These are phyloP conservation scores for Lathyrus aphaca DNA, from an alignment of 306 rosid species.

Conservation along the genomic window DNA sequence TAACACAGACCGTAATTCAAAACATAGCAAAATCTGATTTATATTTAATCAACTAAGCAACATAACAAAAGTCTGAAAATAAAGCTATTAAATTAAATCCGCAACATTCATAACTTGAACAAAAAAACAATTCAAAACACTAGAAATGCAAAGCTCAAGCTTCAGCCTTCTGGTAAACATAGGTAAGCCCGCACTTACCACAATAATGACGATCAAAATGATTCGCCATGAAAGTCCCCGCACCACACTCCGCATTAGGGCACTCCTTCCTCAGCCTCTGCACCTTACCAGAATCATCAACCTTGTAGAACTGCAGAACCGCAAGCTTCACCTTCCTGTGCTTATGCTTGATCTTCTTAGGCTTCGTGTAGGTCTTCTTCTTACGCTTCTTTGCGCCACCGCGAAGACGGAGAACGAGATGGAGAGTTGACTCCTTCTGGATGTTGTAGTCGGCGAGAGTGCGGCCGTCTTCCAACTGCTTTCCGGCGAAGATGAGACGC, in stretches of 20 bases:
- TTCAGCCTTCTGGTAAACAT: conserved; percentile 32
- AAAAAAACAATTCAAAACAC: not conserved
- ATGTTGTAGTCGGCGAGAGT: conserved; percentile 38
- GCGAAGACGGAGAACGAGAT: conserved; percentile 29
- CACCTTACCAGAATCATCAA: conserved; percentile 23
- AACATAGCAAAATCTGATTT: not conserved
- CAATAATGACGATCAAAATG: conserved; percentile 33
- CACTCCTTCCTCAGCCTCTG: conserved; percentile 34
- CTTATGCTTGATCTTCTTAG: conserved; percentile 34
- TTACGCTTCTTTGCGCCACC: conserved; percentile 34
- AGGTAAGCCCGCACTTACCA: conserved; percentile 36
- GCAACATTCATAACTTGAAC: not conserved
- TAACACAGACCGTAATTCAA: not conserved
- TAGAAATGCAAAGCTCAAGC: not conserved
- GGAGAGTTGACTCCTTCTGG: conserved; percentile 34
- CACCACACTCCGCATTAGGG: conserved; percentile 33
- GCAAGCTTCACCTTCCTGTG: conserved; percentile 33
- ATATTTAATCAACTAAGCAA: too few relatives aligned
- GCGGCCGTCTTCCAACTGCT: conserved; percentile 33
- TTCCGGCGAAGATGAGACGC: conserved; percentile 35
- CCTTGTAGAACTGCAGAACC: conserved; percentile 26
- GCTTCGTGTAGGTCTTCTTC: conserved; percentile 37
- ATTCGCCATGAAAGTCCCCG: conserved; percentile 34
- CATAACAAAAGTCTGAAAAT: not conserved
- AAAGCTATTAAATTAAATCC: not conserved